phyloP scores from a whole-genome alignment of 306 rosid genomes.

The Fragaria ananassa region DNA sequence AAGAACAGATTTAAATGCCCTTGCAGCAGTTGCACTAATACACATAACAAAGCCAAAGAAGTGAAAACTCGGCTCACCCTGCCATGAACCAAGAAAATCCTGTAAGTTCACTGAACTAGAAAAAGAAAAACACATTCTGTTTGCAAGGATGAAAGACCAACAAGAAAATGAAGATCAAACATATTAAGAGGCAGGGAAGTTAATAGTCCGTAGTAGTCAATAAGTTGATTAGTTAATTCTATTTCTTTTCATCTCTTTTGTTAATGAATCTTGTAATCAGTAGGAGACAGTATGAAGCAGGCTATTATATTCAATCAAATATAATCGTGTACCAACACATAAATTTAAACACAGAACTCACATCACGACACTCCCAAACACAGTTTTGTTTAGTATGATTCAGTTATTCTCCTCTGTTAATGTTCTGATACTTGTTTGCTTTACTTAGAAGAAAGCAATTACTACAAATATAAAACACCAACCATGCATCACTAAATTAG shows the following conservation, averaged over 20 bases:
- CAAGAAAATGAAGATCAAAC: not conserved
- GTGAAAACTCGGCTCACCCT: slow-evolving; percentile 98
- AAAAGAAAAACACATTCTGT: slow-evolving; percentile 18
- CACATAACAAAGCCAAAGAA: slow-evolving; percentile 92
- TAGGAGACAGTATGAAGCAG: not conserved
- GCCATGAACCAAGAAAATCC: slow-evolving; percentile 44
- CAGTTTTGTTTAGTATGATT: not conserved
- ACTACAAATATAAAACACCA: not conserved
- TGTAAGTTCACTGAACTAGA: slow-evolving; percentile 19
- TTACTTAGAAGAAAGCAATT: not conserved
- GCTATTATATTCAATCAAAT: not conserved
- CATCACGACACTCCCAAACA: not conserved
- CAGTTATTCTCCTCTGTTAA: not conserved
- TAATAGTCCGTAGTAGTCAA: slow-evolving; percentile 6
- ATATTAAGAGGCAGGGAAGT: slow-evolving; percentile 6
- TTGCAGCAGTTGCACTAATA: slow-evolving; percentile 93
- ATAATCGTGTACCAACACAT: not conserved
- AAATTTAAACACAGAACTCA: not conserved
- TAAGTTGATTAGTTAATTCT: not conserved
- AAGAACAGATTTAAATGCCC: slow-evolving; percentile 98
- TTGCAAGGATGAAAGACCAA: not conserved
- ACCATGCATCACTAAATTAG: not conserved
- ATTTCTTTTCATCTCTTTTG: not conserved
- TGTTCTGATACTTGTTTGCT: not conserved
- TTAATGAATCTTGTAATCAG: not conserved